These are phyloP conservation scores for Beta corolliflora DNA, from an alignment of 179 eudicot species.

Conservation along the genomic window DNA sequence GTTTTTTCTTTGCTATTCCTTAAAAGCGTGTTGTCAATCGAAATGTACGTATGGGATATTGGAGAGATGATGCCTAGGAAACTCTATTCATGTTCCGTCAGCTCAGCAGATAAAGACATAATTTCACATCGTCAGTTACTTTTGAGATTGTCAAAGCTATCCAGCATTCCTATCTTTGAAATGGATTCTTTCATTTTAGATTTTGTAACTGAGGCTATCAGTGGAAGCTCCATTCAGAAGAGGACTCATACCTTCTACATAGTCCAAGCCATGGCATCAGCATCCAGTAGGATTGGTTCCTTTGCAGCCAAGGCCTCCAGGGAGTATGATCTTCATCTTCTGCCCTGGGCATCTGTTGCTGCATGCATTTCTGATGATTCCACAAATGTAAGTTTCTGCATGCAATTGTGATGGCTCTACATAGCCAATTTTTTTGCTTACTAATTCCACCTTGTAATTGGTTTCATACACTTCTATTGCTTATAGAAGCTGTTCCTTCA, in stretches of 20 bases:
- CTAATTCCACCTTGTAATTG: background rate
- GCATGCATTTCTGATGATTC: slow-evolving; percentile 78
- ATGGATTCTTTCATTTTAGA: slow-evolving; percentile 75
- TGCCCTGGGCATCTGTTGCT: slow-evolving; percentile 98
- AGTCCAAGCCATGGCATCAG: slow-evolving; percentile 89
- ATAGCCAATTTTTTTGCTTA: background rate
- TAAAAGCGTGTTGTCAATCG: slow-evolving; percentile 76
- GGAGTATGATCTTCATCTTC: slow-evolving; percentile 85
- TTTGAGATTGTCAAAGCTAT: slow-evolving; percentile 70
- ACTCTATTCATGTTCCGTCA: slow-evolving; percentile 73
- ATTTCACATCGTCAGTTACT: slow-evolving; percentile 88
- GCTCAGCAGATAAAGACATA: slow-evolving; percentile 56
- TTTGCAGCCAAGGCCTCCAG: slow-evolving; percentile 82
- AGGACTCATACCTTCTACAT: slow-evolving; percentile 68
- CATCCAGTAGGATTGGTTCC: slow-evolving; percentile 91
- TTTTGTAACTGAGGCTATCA: slow-evolving; percentile 64
- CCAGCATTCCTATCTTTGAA: slow-evolving; percentile 40
- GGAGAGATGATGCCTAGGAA: slow-evolving; percentile 69
- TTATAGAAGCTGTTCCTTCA: background rate
- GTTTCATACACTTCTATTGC: background rate
- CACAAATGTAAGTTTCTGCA: slow-evolving; percentile 50
- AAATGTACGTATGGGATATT: slow-evolving; percentile 88
- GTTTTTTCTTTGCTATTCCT: slow-evolving; percentile 81
- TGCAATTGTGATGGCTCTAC: background rate
- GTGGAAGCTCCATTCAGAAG: slow-evolving; percentile 50